Base-by-base conservation (phyloP, 2,329 filamentous ascomycete species). In the Fusarium verrucosum region DNA sequence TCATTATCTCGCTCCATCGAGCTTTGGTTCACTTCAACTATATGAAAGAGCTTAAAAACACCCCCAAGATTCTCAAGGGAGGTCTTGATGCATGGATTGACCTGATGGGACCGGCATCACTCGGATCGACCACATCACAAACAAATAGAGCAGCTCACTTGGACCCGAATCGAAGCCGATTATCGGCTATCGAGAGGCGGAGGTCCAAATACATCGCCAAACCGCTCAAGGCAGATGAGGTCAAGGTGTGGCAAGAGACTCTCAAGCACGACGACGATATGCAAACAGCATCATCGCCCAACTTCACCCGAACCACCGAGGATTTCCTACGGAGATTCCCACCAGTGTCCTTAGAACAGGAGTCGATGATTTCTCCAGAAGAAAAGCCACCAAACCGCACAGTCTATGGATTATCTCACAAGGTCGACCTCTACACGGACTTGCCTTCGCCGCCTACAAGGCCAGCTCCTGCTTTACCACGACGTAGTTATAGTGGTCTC, bases 1-100 rank as follows among this genome's bases (percentile, higher is more conserved):
- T 88, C n/a, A 77, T 97, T 19, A 82, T 88, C 65, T 88, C 88
- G 16, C 81, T 99, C 13, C 88, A 90, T 71, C 89, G 92, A 62
- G 93, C 94, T 1, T 80, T 99, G 5, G 88, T 89, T 49, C 89
- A 95, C 55, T 96, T 94, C 76, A 96, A 94, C 67, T 91, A 90
- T 56, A 88, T 89, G 16, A 92, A 90, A 67, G 89, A 89, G 10
- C 78, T 96, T 28, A 89, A 87, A 56, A 83, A 87, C 23, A 83
- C 85, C 4, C 94, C 94, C 0, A 91, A 92, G 52, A 82, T 99
- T 28, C 80, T 99, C 2, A 81, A 85, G 49, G 95, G 95, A 17
- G 95, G 95, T 0, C 76, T 99, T 11, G 87, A 94, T 68, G 91
- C 92, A 6, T 99, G 95, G 95, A 80, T 88, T 17, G 89, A 95